phyloP scores from a whole-genome alignment of 352 stramenopile species.

The Phytophthora uliginosa region DNA sequence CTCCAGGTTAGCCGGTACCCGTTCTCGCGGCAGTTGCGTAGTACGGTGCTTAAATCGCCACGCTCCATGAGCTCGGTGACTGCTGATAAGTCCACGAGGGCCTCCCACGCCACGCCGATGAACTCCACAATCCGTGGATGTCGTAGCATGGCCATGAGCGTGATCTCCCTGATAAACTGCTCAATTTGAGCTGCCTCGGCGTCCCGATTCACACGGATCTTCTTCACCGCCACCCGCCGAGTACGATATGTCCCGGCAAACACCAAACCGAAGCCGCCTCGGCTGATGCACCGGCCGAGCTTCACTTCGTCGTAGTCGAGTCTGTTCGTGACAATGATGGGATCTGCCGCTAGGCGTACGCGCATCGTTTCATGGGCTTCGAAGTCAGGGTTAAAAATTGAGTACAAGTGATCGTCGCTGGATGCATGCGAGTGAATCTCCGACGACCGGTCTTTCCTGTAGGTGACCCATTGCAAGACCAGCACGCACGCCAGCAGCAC shows the following conservation, averaged over 20 bases:
- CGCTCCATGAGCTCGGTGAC: constrained; percentile 69
- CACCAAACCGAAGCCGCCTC: constrained; percentile 57
- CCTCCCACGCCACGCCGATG: constrained; percentile 58
- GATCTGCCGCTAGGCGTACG: constrained; percentile 42
- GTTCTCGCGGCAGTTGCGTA: constrained; percentile 33
- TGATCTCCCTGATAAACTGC: constrained; percentile 53
- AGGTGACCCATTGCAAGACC: constrained; percentile 26
- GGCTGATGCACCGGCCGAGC: constrained; percentile 44
- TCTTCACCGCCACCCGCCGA: constrained; percentile 52
- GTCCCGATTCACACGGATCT: constrained; percentile 38
- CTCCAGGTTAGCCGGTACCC: constrained; percentile 38
- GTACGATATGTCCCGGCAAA: constrained; percentile 44
- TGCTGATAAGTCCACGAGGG: constrained; percentile 45
- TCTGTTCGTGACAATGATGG: constrained; percentile 51
- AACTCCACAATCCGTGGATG: constrained; percentile 58
- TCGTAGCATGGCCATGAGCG: constrained; percentile 46
- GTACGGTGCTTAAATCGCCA: constrained; percentile 56
- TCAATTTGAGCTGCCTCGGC: constrained; percentile 38
- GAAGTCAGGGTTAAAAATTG: constrained; percentile 33
- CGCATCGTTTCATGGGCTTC: constrained; percentile 39
- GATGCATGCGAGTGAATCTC: constrained; percentile 18
- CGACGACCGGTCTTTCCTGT: constrained; percentile 26
- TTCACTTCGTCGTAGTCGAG: constrained; percentile 53
- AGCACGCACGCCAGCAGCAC: constrained; percentile 36
- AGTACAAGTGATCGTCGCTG: constrained; percentile 25